Evolutionary conservation across 306 rosid species (phyloP), one percentile per base, ranked within the genome.

Genomic region (Oemleria cerasiformis): DNA sequence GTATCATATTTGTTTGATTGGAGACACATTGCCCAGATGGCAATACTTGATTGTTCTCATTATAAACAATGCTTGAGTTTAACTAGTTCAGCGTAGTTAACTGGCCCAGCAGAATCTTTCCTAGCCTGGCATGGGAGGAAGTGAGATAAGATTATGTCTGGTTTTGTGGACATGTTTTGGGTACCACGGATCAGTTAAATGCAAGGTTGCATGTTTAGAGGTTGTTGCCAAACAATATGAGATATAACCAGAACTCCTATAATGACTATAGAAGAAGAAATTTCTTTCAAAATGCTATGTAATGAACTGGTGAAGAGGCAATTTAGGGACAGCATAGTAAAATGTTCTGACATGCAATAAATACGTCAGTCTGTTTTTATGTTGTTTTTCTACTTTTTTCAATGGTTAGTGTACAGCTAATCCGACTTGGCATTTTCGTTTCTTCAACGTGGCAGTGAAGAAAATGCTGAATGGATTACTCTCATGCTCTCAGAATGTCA

Each of bases 1-100:
- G 23, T 51, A 40, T 66, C 61, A 71, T 40, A 9, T 56, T 55
- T 30, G 13, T 77, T 51, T 56, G 50, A 39, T 77, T 71, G 50
- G 20, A 54, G 63, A 15, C 3, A 55, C 44, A 16, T 51, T 51
- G 21, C 23, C 21, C 21, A 36, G 50, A 44, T 36, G 49, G 20
- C 63, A 19, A 25, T 16, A 43, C 1, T 4, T 40, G 45, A 12
- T 51, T 12, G 15, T 68, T 50, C 62, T 50, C 45, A 36, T 36
- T n/a, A n/a, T 38, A 6, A 49, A 68, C 50, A n/a, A 19, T 6
- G 49, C 39, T 53, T 68, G 19, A 49, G 48, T 53, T 25, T 13
- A 53, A 61, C 14, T 34, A 67, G 7, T 40, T 39, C 49, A 20
- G 73, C 14, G 43, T 5, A 30, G 17, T 13, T 10, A 34, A 34